phyloP scores from a whole-genome alignment of 352 stramenopile genomes.

The Sclerospora graminicola region DNA sequence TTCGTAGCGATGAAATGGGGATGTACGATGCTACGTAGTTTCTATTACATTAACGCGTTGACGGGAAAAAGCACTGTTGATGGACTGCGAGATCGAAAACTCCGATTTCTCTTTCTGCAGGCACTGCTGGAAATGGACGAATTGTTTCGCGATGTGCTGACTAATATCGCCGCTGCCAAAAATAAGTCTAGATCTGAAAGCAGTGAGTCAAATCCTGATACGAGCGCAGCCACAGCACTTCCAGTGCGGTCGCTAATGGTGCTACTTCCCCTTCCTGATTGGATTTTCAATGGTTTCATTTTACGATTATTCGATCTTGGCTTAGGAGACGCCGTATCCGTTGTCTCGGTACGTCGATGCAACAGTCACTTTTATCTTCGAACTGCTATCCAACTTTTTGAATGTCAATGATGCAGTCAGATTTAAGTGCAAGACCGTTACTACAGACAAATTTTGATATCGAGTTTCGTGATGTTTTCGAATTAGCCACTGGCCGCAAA shows the following conservation, averaged over 20 bases:
- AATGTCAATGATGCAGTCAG: conserved; percentile 13
- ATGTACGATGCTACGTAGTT: conserved; percentile 59
- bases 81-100: conserved; percentile 50
- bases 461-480: conserved; percentile 73
- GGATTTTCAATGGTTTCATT: conserved; percentile 52
- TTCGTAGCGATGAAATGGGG: conserved; percentile 67
- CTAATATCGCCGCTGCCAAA: conserved; percentile 15
- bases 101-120: conserved; percentile 62
- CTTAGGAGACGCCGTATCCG: conserved; percentile 27
- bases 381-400: conserved; percentile 1
- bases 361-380: neutral
- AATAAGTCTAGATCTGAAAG: conserved; percentile 7
- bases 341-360: conserved; percentile 27
- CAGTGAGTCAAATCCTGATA: conserved; percentile 31
- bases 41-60: conserved; percentile 75
- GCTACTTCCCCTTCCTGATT: conserved; percentile 61
- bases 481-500: conserved; percentile 37
- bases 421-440: conserved; percentile 28
- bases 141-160: conserved; percentile 41
- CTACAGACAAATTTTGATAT: conserved; percentile 43
- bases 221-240: conserved; percentile 46
- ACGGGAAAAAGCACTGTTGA: conserved; percentile 38
- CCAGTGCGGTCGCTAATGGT: conserved; percentile 57
- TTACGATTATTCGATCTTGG: conserved; percentile 50
- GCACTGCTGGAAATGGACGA: conserved; percentile 54